Evolutionary conservation across 495 filamentous ascomycete species (phyloP), one percentile per base, ranked within the genome.

Genomic region (Glonium stellatum): DNA sequence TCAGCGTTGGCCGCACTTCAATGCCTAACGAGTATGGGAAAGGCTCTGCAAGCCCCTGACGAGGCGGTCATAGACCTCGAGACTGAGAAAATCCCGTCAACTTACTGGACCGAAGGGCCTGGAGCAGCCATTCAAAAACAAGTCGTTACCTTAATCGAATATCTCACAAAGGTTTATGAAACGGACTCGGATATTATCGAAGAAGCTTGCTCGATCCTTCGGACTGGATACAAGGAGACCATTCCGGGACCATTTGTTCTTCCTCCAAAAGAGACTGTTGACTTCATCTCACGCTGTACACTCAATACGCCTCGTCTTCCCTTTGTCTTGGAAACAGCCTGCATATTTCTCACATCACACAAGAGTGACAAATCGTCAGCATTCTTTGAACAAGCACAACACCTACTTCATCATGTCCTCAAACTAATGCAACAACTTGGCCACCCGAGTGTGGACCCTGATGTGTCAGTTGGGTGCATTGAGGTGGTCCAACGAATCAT

Each of bases 171-270:
- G 82, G 52, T 60, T 4, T 62, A 57, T 41, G 57, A 46, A 15
- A 51, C 34, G 9, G 60, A 85, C 59, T 80, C 82, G 36, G 84
- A 87, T 47, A 82, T 92, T 18, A 81, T 91, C 19, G 89, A 93
- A 67, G 80, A 82, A 23, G 83, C 84, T 22, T 95, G 89, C 72
- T 80, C 81, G 60, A 83, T 95, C 34, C 76, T 92, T 55, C 84
- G 85, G 58, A 81, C 85, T 18, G 92, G 92, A 0, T 92, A 88
- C 67, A 85, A 85, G 1, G 93, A 97, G 70, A 80, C 76, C 0
- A 80, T 81, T 12, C 86, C 89, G 2, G 89, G 89, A 0, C 73
- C 90, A 37, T 84, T 97, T 74, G 83, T 92, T 57, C 81, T 97
- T 73, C 78, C 88, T 6, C 82, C 88, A 0, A 75, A 79, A 5